Base-by-base conservation (phyloP, 176 grass and related monocot species). In the Oryza punctata region DNA sequence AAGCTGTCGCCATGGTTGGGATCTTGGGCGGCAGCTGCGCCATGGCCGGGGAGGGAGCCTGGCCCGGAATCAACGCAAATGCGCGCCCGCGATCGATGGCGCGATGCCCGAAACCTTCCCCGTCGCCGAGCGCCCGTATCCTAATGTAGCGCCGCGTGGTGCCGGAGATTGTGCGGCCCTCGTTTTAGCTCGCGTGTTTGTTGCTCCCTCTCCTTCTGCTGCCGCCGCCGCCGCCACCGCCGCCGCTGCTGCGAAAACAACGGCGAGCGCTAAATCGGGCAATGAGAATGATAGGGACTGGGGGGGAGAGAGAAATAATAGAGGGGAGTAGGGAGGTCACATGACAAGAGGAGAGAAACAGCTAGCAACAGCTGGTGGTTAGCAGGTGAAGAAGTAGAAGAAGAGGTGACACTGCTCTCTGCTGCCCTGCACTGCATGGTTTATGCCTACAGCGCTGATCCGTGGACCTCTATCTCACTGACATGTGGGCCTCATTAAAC, bases 21-120 rank as follows among this genome's bases (percentile, higher is more conserved):
- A 80, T 72, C 84, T 87, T 92, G 79, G 94, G 94, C 87, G 92
- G 94, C 90, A 92, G 79, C 69, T 97, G 92, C 65, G 92, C 92
- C 94, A 97, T 97, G 84, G 74, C 85, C 78, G 61, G 77, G 77
- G 26, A 77, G 72, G 78, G 73, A 83, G 73, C 83, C 52, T 57
- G 52, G 67, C 49, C 74, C 67, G 79, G 73, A 81, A 81, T 72
- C 88, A 77, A 82, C 82, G 87, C 82, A 71, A 70, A 9, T 57
- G 52, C 57, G 69, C 82, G 74, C 12, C 84, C 44, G 88, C 90
- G 88, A 93, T 86, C 59, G 41, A 67, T 38, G 77, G 81, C 80
- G 69, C 84, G 81, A 87, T 49, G 75, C 87, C 86, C 67, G 12
- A 88, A 83, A 73, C 71, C 64, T 44, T 59, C 43, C 23, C 41